Evolutionary conservation across 164 flowering plant genomes (phyloP).

Genomic region (Aristolochia contorta): DNA sequence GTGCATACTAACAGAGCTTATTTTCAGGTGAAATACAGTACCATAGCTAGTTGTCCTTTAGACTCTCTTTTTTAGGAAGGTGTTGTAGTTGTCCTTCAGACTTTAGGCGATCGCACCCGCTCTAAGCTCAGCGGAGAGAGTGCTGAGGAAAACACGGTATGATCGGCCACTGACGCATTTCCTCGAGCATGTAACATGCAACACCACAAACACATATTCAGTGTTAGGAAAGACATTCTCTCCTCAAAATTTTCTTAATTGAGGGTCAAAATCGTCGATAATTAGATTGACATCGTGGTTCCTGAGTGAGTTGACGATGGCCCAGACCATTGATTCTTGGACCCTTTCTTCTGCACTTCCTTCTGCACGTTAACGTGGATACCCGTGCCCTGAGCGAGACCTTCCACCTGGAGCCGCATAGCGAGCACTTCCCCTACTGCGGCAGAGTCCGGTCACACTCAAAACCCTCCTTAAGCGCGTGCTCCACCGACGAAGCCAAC

Average conservation of each 20-base stretch:
- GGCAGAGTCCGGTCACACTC: conserved; percentile 69
- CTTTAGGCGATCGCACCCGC: too few species aligned
- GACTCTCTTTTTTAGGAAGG: too few species aligned
- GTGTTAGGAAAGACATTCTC: background rate
- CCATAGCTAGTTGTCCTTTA: too few species aligned
- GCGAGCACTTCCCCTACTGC: conserved; percentile 88
- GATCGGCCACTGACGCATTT: background rate
- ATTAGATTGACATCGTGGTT: conserved; percentile 61
- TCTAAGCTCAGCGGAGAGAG: too few species aligned
- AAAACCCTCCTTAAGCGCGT: conserved; percentile 48
- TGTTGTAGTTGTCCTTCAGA: too few species aligned
- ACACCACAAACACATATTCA: too few species aligned
- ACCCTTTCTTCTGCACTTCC: conserved; percentile 78
- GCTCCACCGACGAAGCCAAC: conserved; percentile 87
- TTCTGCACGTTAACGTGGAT: conserved; percentile 63
- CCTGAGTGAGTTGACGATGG: conserved; percentile 70
- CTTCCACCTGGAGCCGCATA: conserved; percentile 84
- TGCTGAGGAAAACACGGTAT: too few species aligned
- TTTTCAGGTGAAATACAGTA: too few species aligned
- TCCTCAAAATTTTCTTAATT: background rate
- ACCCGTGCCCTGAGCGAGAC: conserved; percentile 65
- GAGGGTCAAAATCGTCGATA: conserved; percentile 32
- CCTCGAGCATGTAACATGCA: conserved; percentile 3
- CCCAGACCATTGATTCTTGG: conserved; percentile 65
- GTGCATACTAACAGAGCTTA: too few species aligned